Base-by-base conservation (phyloP, 2,329 filamentous ascomycete genomes). In the Ophiocordyceps sinensis region DNA sequence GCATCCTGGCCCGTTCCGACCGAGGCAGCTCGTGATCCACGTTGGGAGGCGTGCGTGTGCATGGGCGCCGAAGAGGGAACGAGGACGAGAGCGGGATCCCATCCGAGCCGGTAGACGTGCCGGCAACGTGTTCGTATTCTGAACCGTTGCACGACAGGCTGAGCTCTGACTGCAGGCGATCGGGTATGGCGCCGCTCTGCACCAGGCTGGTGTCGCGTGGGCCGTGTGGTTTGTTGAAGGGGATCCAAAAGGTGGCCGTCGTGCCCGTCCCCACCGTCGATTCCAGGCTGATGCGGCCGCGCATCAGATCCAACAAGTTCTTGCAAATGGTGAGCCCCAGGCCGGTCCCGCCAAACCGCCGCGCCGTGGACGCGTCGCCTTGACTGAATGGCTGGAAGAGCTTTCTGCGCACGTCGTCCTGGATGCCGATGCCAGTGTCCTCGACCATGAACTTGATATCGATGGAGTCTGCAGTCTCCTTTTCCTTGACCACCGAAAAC, bases 331-430 rank as follows among this genome's bases (percentile, higher is more conserved):
- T 85, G 45, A 89, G 60, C 0, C 85, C 85, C 0, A 89, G 62
- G 1, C 83, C 84, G 1, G 83, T 88, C 1, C 84, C 84, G 32
- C 82, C 82, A 55, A 86, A 88, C n/a, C 77, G 71, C 41, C 83
- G 68, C 15, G 83, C 82, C 0, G 84, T 88, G 4, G 82, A 87
- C 1, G 82, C 77, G 53, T 89, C 85, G 5, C 83, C 84, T 57
- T 91, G 85, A 45, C 78, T 84, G 57, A 89, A 91, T 0, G 85
- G 84, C 47, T 81, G 79, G 61, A 89, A 91, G 1, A 89, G 65
- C 31, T 73, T 73, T 51, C 77, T 78, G 15, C 77, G 71, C 5
- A 87, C 81, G 42, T 85, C 79, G 38, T 87, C 79, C 47, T 86
- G 80, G 28, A 89, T 88, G 4, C 84, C 84, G 39, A 89, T 87